Percentiles rank a stretch among this genome's conserved stretches.
phyloP scores from a whole-genome alignment of 352 stramenopile species.

The Globisporangium splendens region DNA sequence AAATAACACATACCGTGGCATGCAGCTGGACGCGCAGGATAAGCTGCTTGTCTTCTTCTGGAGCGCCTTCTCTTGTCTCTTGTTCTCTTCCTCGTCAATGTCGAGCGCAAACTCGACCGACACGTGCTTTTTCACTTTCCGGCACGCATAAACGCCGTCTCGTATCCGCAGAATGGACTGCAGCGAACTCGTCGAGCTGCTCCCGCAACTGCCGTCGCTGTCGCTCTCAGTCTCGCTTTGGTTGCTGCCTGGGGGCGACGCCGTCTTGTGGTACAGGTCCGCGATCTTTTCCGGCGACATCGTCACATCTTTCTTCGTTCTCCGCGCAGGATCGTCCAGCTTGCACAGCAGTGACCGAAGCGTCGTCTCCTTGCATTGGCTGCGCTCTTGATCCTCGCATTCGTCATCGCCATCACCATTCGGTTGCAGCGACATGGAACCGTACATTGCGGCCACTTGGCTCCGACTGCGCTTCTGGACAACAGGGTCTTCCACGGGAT shows the following conservation, averaged over 20 bases:
- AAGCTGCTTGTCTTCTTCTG: slow-evolving; percentile 17
- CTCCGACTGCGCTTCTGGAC: slow-evolving; percentile 13
- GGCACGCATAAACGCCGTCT: slow-evolving; percentile 26
- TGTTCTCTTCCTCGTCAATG: slow-evolving; percentile 34
- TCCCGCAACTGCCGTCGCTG: slow-evolving; percentile 56
- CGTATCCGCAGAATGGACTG: slow-evolving; percentile 73
- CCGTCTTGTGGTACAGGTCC: slow-evolving; percentile 7
- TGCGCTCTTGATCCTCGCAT: slow-evolving; percentile 9
- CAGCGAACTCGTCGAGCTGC: slow-evolving; percentile 25
- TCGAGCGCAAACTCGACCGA: slow-evolving; percentile 73
- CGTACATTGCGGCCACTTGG: slow-evolving; percentile 24
- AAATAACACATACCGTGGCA: slow-evolving; percentile 56
- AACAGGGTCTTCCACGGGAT: slow-evolving; percentile 28
- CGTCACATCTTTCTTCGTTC: slow-evolving; percentile 1
- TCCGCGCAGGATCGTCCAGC: slow-evolving; percentile 10
- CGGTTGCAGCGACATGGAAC: slow-evolving; percentile 27
- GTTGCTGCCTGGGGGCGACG: slow-evolving; percentile 18
- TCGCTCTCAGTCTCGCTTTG: slow-evolving; percentile 82
- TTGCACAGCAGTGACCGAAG: slow-evolving; percentile 16
- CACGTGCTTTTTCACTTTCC: slow-evolving; percentile 50
- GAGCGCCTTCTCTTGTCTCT: slow-evolving; percentile 23
- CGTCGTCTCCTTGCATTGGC: slow-evolving; percentile 17
- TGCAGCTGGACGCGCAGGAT: slow-evolving; percentile 41
- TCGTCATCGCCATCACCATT: slow-evolving; percentile 11
- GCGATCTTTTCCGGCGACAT: too few relatives aligned